Percentiles rank a stretch among this genome's conserved stretches.
phyloP scores from a whole-genome alignment of 306 rosid species.

The Inga laurina region DNA sequence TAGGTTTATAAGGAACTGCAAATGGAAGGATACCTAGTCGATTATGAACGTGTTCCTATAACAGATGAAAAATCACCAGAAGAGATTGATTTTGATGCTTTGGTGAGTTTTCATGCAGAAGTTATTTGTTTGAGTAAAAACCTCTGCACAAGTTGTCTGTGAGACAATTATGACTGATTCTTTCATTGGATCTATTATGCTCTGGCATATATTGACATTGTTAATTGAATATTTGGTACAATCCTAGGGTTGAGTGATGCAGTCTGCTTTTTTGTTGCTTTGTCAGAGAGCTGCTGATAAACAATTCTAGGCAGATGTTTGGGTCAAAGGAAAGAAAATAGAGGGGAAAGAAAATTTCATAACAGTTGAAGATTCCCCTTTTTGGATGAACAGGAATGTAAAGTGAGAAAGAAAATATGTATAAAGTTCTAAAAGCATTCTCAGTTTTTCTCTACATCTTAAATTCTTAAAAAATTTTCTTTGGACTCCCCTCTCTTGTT shows the following conservation, averaged over 20 bases:
- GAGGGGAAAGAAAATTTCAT: not conserved
- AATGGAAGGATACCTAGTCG: constrained; percentile 76
- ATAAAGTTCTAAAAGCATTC: not conserved
- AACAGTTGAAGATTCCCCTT: not conserved
- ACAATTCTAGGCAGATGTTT: not conserved
- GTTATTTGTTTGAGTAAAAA: not conserved
- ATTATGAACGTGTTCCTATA: constrained; percentile 91
- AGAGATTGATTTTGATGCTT: constrained; percentile 82
- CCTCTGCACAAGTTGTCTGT: constrained; percentile 18
- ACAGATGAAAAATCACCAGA: constrained; percentile 96
- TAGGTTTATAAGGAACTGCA: constrained; percentile 89
- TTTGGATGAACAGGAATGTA: not conserved
- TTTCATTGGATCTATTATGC: constrained; percentile 11
- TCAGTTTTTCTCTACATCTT: not conserved
- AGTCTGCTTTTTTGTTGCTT: constrained; percentile 1
- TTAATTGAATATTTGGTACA: constrained; percentile 14
- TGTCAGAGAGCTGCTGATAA: constrained; percentile 20
- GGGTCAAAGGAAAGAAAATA: not conserved
- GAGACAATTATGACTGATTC: constrained; percentile 18
- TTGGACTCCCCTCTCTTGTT: not conserved
- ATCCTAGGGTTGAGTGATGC: constrained; percentile 19
- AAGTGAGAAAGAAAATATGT: not conserved
- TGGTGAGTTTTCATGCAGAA: constrained; percentile 58
- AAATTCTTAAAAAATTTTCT: not conserved
- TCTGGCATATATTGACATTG: not conserved